phyloP scores from a whole-genome alignment of 2,329 filamentous ascomycete genomes.

The Arthrinium phaeospermum region DNA sequence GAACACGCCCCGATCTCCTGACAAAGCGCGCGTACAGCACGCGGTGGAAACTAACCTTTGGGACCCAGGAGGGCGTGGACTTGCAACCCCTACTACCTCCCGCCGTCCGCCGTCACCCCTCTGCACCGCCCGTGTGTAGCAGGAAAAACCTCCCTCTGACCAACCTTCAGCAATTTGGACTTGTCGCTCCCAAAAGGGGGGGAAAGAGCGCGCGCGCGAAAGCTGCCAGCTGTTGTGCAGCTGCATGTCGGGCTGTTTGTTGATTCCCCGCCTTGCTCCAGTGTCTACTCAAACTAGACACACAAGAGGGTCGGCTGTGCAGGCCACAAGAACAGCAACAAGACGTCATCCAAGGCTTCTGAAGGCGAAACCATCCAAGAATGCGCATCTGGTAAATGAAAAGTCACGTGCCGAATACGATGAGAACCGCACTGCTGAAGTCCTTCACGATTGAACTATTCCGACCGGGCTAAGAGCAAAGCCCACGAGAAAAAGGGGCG shows the following conservation, averaged over 20 bases:
- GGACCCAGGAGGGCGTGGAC: background rate
- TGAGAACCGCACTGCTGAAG: slow-evolving; percentile 10
- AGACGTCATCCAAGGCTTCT: background rate
- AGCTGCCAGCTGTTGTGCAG: background rate
- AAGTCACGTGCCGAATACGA: background rate
- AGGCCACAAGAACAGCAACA: slow-evolving; percentile 17
- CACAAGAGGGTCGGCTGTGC: slow-evolving; percentile 16
- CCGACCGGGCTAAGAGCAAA: slow-evolving; percentile 9
- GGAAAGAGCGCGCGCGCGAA: background rate
- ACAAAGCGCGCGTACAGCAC: background rate
- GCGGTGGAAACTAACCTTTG: background rate
- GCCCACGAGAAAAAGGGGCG: background rate
- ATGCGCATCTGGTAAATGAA: background rate
- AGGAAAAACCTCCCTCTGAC: background rate
- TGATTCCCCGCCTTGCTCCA: slow-evolving; percentile 7
- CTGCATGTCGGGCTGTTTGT: background rate
- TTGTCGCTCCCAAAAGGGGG: background rate
- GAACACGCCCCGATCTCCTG: background rate
- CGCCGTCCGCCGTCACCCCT: no score
- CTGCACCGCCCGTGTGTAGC: background rate
- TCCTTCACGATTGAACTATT: slow-evolving; percentile 14
- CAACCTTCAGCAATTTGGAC: background rate
- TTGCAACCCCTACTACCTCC: background rate
- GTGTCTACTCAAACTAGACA: background rate
- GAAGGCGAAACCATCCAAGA: slow-evolving; percentile 12